Evolutionary conservation across 1,284 basidiomycete genomes (phyloP), one percentile per base, ranked within the genome.

Genomic region (Phellinidium pouzarii): DNA sequence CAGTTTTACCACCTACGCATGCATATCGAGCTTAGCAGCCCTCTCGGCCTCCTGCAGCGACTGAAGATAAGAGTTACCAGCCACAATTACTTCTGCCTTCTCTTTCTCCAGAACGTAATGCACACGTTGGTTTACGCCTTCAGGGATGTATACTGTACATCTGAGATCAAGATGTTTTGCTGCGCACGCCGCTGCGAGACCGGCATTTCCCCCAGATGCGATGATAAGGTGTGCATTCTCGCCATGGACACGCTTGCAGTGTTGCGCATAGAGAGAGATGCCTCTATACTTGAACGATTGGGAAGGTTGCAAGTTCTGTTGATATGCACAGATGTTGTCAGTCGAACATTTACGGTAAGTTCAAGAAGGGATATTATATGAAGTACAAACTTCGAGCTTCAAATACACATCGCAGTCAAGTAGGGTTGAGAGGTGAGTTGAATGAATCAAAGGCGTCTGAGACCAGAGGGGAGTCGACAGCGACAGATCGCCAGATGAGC

Each of bases 221-320:
- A 81, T 78, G 29, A 87, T 68, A 41, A 82, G 69, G 62, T 86
- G 84, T 4, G 79, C 68, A 34, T 62, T 61, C 7, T 74, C 62
- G 0, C 83, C 84, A 50, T 77, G 70, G 19, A 64, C 67, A 50
- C 72, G 67, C 52, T 75, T 71, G 23, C 73, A 75, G 37, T 72
- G 69, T 59, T 79, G 73, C 2, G 79, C 71, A 59, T 82, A 83
- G 56, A 75, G 70, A 17, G 82, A 82, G 31, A 88, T 74, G 4
- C 85, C 84, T 20, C 87, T 74, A 59, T 76, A 82, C 64, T 90
- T 88, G 77, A 87, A 89, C 2, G 85, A 87, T 57, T 84, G 75
- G 0, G 78, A 77, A 0, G 81, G 82, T 52, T 89, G 87, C 1
- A 88, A 68, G 59, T 76, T 84, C 86, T 88, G 59, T 8, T n/a